phyloP scores from a whole-genome alignment of 2,329 filamentous ascomycete genomes.

The Geosmithia flava region DNA sequence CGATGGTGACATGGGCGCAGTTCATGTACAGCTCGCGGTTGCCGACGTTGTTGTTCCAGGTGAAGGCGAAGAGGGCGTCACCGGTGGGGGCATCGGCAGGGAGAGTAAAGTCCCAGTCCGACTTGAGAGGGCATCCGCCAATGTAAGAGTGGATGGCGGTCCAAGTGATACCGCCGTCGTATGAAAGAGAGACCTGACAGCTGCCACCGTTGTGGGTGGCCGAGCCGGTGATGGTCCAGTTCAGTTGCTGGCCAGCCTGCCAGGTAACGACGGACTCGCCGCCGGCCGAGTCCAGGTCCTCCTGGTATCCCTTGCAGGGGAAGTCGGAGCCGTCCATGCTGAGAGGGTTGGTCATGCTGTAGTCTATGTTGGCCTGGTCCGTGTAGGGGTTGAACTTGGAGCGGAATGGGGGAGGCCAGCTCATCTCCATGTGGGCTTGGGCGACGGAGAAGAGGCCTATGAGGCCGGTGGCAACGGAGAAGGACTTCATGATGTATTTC shows the following conservation, averaged over 20 bases:
- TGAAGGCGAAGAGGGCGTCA: constrained; percentile 49
- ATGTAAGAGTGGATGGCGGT: constrained; percentile 44
- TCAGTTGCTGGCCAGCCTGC: constrained; percentile 42
- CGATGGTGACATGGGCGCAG: constrained; percentile 45
- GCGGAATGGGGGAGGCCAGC: constrained; percentile 32
- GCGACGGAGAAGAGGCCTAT: constrained; percentile 21
- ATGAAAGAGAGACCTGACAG: constrained; percentile 60
- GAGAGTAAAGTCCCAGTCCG: constrained; percentile 50
- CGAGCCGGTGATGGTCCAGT: constrained; percentile 45
- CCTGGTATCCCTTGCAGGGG: constrained; percentile 56
- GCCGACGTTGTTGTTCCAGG: constrained; percentile 62
- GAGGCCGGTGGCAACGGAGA: constrained; percentile 16
- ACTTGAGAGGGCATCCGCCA: constrained; percentile 30
- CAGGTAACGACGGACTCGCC: constrained; percentile 46
- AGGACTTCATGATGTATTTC: constrained; percentile 19
- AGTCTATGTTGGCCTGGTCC: constrained; percentile 51
- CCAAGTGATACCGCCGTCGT: constrained; percentile 54
- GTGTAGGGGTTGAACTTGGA: constrained; percentile 37
- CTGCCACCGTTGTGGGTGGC: constrained; percentile 53
- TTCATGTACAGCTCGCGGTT: constrained; percentile 73
- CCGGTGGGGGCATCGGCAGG: constrained; percentile 41
- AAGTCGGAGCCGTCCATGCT: constrained; percentile 48
- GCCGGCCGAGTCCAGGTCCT: constrained; percentile 25
- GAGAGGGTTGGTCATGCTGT: constrained; percentile 58
- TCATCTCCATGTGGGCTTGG: constrained; percentile 39